Percentiles rank a stretch among this genome's conserved stretches.
Conservation (phyloP, 306 rosid species). For the Sechiopsis laciniata region DNA sequence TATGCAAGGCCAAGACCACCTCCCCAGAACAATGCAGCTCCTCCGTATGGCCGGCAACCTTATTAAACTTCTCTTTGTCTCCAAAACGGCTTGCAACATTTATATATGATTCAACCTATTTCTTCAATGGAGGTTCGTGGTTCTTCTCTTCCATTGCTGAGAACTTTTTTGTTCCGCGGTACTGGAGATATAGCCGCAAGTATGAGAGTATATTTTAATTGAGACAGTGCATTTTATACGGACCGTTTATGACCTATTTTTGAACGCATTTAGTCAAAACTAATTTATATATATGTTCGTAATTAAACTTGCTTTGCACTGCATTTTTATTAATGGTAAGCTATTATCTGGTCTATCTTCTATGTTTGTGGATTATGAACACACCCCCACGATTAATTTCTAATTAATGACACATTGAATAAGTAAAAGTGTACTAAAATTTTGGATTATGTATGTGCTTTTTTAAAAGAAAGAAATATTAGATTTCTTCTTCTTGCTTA, state of each 20-base stretch:
- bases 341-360: neutral
- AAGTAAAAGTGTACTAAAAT: neutral
- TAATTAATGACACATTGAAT: neutral
- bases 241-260: neutral
- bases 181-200: conserved; percentile 15
- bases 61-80: conserved; percentile 7
- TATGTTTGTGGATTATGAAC: neutral
- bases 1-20: conserved; percentile 83
- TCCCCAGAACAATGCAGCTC: conserved; percentile 27
- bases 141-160: conserved; percentile 10
- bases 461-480: neutral
- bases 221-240: neutral
- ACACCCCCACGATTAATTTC: neutral
- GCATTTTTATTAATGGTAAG: neutral
- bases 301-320: neutral
- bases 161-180: neutral
- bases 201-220: neutral
- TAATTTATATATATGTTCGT: neutral
- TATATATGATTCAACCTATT: conserved; percentile 6
- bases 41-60: conserved; percentile 35
- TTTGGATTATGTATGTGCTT: neutral
- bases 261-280: neutral
- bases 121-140: neutral
- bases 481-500: no score
- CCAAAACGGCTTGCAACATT: neutral